phyloP scores from a whole-genome alignment of 2,329 filamentous ascomycete species.

The Aspergillus puulaauensis region DNA sequence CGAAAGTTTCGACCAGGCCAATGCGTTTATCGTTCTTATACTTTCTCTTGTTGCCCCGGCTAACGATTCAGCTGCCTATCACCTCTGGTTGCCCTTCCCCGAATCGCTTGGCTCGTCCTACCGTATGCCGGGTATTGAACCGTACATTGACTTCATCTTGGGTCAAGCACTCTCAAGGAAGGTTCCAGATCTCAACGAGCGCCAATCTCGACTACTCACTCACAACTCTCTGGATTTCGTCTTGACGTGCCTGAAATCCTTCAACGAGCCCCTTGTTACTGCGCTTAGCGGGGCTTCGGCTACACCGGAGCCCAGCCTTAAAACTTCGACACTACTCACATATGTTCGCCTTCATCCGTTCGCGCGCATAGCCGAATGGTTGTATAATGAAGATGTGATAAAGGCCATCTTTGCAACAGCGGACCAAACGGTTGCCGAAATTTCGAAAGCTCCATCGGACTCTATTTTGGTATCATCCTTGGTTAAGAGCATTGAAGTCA shows the following conservation, averaged over 20 bases:
- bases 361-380: slow-evolving; percentile 93
- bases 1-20: slow-evolving; percentile 78
- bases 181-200: slow-evolving; percentile 64
- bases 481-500: slow-evolving; percentile 76
- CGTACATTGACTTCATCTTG: slow-evolving; percentile 88
- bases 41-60: slow-evolving; percentile 67
- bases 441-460: slow-evolving; percentile 70
- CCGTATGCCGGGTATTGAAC: slow-evolving; percentile 82
- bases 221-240: slow-evolving; percentile 84
- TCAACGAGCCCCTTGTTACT: slow-evolving; percentile 91
- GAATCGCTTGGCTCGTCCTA: slow-evolving; percentile 77
- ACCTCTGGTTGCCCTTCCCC: slow-evolving; percentile 80
- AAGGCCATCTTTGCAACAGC: slow-evolving; percentile 74
- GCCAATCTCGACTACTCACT: slow-evolving; percentile 71
- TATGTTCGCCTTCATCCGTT: slow-evolving; percentile 93
- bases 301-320: slow-evolving; percentile 71
- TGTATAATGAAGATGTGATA: slow-evolving; percentile 90
- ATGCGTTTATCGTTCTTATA: slow-evolving; percentile 78
- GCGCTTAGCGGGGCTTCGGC: slow-evolving; percentile 78
- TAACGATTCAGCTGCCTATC: slow-evolving; percentile 50
- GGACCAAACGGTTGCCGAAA: slow-evolving; percentile 70
- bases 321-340: slow-evolving; percentile 69
- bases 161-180: slow-evolving; percentile 73
- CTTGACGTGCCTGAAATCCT: slow-evolving; percentile 72
- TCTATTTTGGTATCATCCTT: slow-evolving; percentile 81